Conservation (phyloP, 139 green algal genomes). For the Eudorina sp. region DNA sequence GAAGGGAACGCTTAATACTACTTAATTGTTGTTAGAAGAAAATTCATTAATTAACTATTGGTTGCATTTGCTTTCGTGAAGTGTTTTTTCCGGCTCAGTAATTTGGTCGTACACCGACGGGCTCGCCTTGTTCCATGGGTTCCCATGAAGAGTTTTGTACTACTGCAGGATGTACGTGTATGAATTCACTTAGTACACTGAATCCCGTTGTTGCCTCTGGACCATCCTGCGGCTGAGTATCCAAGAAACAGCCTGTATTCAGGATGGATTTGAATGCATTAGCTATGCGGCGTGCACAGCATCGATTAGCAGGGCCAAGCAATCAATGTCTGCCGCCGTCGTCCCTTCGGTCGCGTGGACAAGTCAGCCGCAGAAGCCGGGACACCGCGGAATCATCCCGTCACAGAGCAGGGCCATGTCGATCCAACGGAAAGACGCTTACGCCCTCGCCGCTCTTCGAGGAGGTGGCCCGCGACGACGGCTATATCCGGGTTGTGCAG, state of each 20-base stretch:
- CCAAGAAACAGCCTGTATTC: no score
- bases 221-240: no score
- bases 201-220: no score
- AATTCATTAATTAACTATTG: background rate
- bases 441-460: conserved; percentile 35
- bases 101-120: background rate
- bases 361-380: background rate
- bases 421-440: conserved; percentile 43
- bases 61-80: background rate
- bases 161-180: no score
- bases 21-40: background rate
- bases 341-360: background rate
- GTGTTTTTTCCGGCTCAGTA: background rate
- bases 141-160: no score
- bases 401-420: background rate
- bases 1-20: background rate
- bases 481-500: background rate
- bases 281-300: background rate
- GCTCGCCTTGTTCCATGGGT: background rate
- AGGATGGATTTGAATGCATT: conserved; percentile 1
- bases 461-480: conserved; percentile 10
- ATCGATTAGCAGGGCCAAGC: conserved; percentile 12
- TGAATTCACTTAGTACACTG: no score
- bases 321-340: conserved; percentile 10
- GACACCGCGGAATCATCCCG: background rate